A percentile compares a stretch with the other conserved stretches of the same genome.
phyloP scores from a whole-genome alignment of 139 green algal genomes.

The Tetradesmus lagerheimii region DNA sequence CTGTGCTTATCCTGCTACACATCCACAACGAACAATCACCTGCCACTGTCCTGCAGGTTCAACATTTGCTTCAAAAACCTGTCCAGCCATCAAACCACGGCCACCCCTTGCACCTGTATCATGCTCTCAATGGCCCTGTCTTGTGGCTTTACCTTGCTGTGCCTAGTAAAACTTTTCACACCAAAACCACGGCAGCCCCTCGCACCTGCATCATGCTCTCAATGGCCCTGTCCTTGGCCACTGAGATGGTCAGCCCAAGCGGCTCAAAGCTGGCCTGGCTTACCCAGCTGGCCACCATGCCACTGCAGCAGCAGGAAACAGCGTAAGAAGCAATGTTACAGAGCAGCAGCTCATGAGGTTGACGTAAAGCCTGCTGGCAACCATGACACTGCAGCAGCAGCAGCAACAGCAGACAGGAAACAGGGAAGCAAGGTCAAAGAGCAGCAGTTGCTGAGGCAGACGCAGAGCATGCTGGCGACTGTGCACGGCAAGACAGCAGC shows the following conservation, averaged over 20 bases:
- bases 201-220: constrained; percentile 97
- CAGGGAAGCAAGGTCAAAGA: background rate
- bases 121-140: constrained; percentile 98
- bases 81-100: background rate
- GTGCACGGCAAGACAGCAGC: background rate
- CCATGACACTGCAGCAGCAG: constrained; percentile 48
- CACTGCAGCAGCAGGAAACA: constrained; percentile 37
- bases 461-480: background rate
- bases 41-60: too few relatives aligned
- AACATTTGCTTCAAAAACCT: too few relatives aligned
- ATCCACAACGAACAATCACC: too few relatives aligned
- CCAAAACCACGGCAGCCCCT: too few relatives aligned
- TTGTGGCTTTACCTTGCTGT: constrained; percentile 81
- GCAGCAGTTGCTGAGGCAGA: background rate
- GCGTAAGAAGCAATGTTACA: too few relatives aligned
- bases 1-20: too few relatives aligned
- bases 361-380: constrained; percentile 58
- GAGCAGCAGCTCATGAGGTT: too few relatives aligned
- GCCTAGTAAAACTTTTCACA: too few relatives aligned
- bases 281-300: constrained; percentile 61
- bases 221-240: constrained; percentile 98
- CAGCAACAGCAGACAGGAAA: background rate
- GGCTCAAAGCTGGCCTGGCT: constrained; percentile 96
- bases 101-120: constrained; percentile 85
- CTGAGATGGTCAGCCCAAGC: constrained; percentile 94